These are phyloP conservation scores for Parastagonospora nodorum DNA, from an alignment of 2,329 filamentous ascomycete species.

Conservation along the genomic window DNA sequence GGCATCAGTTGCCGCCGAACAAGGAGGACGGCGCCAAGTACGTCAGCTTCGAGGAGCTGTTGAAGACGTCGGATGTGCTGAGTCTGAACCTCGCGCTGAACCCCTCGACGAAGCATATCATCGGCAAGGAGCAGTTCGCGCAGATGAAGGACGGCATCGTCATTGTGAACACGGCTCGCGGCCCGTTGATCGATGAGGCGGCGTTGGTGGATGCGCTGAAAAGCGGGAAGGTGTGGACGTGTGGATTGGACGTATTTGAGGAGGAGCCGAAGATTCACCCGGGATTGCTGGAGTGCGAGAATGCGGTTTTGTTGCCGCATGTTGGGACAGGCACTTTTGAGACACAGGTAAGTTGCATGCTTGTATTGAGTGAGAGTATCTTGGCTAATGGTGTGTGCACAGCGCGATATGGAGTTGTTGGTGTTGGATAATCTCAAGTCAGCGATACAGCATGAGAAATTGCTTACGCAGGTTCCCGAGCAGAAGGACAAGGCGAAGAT, in stretches of 20 bases:
- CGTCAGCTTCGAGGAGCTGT: conserved; percentile 61
- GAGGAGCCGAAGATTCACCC: conserved; percentile 60
- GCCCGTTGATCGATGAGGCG: conserved; percentile 61
- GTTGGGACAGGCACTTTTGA: conserved; percentile 65
- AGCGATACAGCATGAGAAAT: conserved; percentile 60
- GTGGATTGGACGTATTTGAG: conserved; percentile 64
- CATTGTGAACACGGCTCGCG: conserved; percentile 63
- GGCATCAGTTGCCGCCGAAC: conserved; percentile 44
- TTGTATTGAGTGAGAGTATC: not conserved
- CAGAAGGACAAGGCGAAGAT: conserved; percentile 54
- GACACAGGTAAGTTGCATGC: conserved; percentile 53
- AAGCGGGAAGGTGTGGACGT: conserved; percentile 59
- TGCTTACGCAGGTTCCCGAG: conserved; percentile 66
- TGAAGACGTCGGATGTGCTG: conserved; percentile 60
- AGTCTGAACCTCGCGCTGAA: conserved; percentile 60
- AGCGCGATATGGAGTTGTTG: conserved; percentile 63
- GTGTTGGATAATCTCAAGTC: conserved; percentile 63
- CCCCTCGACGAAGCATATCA: conserved; percentile 58
- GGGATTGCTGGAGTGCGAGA: conserved; percentile 55
- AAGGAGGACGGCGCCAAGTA: conserved; percentile 56
- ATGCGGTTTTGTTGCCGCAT: conserved; percentile 62
- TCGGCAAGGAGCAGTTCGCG: conserved; percentile 56
- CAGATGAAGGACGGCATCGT: conserved; percentile 62
- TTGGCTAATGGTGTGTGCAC: not conserved
- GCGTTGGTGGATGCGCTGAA: conserved; percentile 60